phyloP scores from a whole-genome alignment of 2,329 filamentous ascomycete genomes.

The Epicoccum sorghinum region DNA sequence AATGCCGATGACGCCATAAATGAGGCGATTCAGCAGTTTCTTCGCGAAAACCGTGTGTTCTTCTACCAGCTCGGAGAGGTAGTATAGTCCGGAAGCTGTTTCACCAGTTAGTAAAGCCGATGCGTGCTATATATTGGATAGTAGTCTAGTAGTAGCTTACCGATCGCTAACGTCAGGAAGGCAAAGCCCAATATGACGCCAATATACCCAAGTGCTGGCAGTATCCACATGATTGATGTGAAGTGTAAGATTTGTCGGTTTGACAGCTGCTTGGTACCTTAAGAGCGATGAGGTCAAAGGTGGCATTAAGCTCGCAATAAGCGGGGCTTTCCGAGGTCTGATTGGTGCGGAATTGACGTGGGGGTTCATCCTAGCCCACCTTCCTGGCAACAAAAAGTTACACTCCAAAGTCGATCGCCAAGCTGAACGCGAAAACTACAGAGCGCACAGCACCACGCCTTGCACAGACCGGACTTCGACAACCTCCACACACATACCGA shows the following conservation, averaged over 20 bases:
- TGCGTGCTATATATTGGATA: background rate
- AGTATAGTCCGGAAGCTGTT: constrained; percentile 93
- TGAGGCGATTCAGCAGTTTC: constrained; percentile 80
- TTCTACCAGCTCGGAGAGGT: constrained; percentile 96
- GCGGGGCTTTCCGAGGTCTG: constrained; percentile 1
- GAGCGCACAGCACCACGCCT: background rate
- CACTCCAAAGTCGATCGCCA: constrained; percentile 1
- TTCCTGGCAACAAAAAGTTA: constrained; percentile 30
- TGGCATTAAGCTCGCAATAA: constrained; percentile 26
- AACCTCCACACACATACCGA: background rate
- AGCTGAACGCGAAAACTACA: background rate
- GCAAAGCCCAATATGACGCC: constrained; percentile 88
- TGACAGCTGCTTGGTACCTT: constrained; percentile 11
- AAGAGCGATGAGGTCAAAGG: constrained; percentile 36
- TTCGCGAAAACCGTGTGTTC: constrained; percentile 95
- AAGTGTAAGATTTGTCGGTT: constrained; percentile 4
- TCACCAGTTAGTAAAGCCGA: constrained; percentile 1
- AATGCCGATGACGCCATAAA: constrained; percentile 78
- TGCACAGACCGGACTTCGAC: too few relatives aligned
- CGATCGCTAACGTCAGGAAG: constrained; percentile 93
- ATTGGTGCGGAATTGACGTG: constrained; percentile 22
- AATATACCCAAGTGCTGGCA: constrained; percentile 87
- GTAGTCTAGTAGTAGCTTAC: constrained; percentile 52
- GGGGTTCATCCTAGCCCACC: constrained; percentile 22
- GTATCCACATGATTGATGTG: constrained; percentile 79